Evolutionary conservation across 495 filamentous ascomycete species (phyloP), one percentile per base, ranked within the genome.

Genomic region (Penicillium silybi): DNA sequence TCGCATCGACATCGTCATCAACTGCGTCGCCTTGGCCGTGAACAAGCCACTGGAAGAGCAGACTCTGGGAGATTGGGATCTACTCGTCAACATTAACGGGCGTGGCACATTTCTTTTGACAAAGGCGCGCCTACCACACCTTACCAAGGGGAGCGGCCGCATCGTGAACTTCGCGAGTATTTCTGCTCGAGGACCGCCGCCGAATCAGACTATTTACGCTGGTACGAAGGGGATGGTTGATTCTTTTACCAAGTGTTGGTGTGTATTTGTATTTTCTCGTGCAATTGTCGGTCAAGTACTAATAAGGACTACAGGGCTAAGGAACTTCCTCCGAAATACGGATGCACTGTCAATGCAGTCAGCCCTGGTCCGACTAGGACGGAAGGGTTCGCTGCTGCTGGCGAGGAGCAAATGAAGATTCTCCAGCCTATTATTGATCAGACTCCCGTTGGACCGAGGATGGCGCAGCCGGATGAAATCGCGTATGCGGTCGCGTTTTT

Each of bases 401-500:
- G 63, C 2, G 59, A 63, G 17, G 63, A 60, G 29, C 63, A 66
- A 40, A 73, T 74, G 67, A 68, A 61, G 51, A 53, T 65, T 22
- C 46, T 74, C 19, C 51, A 65, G 46, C 71, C 71, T 3, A 66
- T 67, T 16, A 67, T 73, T 34, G 67, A 72, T 25, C 52, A 64
- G 35, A 75, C 71, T 8, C 70, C 70, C 2, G 69, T 70, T 13
- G 68, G 61, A 3, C 34, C 53, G 1, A 49, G 71, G 27, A 63
- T 75, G 63, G 71, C 48, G 9, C 55, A 63, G 32, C 61, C 67
- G 15, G 68, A 64, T 16, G 71, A 75, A 55, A 70, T 75, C 53
- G 70, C 71, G 0, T 73, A 54, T 62, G 70, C 68, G 7, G 70
- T 75, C 34, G 57, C 41, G 4, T 65, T 71, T 44, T 44, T 74